phyloP scores from a whole-genome alignment of 2,329 filamentous ascomycete species.

The Phaeomoniella chlamydospora region DNA sequence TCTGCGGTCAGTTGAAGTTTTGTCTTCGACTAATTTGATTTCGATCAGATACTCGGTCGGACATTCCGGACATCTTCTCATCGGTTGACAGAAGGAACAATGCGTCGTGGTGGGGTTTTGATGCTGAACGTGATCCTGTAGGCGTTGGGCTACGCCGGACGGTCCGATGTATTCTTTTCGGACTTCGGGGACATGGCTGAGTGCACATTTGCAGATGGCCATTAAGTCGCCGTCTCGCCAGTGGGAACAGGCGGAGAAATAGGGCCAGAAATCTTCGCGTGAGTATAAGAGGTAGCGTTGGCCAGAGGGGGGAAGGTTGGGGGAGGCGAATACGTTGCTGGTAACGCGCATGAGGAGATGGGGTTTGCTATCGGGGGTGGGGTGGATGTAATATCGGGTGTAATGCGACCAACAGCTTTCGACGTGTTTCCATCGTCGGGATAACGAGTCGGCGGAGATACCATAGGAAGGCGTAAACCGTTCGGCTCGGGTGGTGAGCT shows the following conservation, averaged over 20 bases:
- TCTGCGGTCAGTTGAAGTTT: conserved; percentile 20
- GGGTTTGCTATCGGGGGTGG: no score
- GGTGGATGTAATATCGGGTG: conserved; percentile 38
- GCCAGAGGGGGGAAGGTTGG: conserved; percentile 34
- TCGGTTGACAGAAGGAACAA: conserved; percentile 42
- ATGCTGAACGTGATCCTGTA: conserved; percentile 15
- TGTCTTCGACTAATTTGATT: conserved; percentile 44
- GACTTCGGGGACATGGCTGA: conserved; percentile 40
- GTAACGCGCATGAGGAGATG: conserved; percentile 44
- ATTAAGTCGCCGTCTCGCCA: conserved; percentile 49
- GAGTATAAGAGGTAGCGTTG: conserved; percentile 44
- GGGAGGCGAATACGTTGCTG: conserved; percentile 36
- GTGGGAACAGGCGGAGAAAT: conserved; percentile 47
- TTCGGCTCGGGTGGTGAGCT: conserved; percentile 37
- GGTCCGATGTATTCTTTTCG: conserved; percentile 15
- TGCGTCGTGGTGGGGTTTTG: conserved; percentile 28
- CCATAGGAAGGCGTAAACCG: conserved; percentile 34
- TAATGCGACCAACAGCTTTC: conserved; percentile 36
- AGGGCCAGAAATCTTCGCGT: conserved; percentile 45
- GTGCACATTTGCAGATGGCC: conserved; percentile 45
- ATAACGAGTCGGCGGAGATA: conserved; percentile 29
- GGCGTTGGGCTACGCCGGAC: conserved; percentile 23
- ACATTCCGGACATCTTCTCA: conserved; percentile 46
- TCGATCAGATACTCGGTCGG: conserved; percentile 49
- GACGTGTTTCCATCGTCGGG: conserved; percentile 36